Evolutionary conservation across 23 red algal species (phyloP).

Genomic region (Pyropia yezoensis): DNA sequence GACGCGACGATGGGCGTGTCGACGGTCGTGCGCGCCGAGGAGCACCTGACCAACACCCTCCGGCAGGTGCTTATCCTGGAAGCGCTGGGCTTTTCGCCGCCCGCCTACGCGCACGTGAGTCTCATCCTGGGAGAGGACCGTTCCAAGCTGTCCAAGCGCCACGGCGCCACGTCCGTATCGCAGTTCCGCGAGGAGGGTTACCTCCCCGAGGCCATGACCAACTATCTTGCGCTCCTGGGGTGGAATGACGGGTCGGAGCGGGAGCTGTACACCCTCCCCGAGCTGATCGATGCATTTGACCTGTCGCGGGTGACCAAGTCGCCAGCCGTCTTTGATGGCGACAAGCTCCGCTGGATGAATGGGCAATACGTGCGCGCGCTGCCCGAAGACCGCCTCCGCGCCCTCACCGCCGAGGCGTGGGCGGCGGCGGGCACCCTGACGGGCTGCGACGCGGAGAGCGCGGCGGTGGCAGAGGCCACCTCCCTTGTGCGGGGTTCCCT

Average conservation of each 20-base stretch:
- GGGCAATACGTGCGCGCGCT: conserved; percentile 84
- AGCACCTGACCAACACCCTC: conserved; percentile 96
- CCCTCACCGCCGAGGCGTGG: conserved; percentile 35
- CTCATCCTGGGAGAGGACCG: conserved; percentile 93
- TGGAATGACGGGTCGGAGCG: conserved; percentile 97
- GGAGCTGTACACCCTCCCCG: conserved; percentile 84
- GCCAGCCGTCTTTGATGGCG: conserved; percentile 82
- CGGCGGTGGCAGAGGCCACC: conserved; percentile 18
- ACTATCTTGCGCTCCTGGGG: conserved; percentile 89
- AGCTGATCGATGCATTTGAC: conserved; percentile 75
- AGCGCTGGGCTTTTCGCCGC: conserved; percentile 71
- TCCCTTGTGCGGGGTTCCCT: conserved; percentile 57
- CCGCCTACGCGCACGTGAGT: conserved; percentile 82
- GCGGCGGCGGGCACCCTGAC: conserved; percentile 25
- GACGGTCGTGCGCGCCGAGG: conserved; percentile 93
- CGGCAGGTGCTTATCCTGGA: conserved; percentile 86
- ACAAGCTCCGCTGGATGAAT: conserved; percentile 95
- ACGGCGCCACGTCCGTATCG: conserved; percentile 81
- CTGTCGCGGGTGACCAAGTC: conserved; percentile 86
- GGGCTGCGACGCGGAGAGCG: conserved; percentile 11
- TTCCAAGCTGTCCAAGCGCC: conserved; percentile 82
- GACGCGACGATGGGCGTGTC: conserved; percentile 95
- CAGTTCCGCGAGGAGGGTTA: conserved; percentile 86
- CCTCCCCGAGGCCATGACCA: conserved; percentile 90
- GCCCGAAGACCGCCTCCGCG: conserved; percentile 31